Evolutionary conservation across 108 stramenopile species (phyloP).

Genomic region (Cafeteria roenbergensis): DNA sequence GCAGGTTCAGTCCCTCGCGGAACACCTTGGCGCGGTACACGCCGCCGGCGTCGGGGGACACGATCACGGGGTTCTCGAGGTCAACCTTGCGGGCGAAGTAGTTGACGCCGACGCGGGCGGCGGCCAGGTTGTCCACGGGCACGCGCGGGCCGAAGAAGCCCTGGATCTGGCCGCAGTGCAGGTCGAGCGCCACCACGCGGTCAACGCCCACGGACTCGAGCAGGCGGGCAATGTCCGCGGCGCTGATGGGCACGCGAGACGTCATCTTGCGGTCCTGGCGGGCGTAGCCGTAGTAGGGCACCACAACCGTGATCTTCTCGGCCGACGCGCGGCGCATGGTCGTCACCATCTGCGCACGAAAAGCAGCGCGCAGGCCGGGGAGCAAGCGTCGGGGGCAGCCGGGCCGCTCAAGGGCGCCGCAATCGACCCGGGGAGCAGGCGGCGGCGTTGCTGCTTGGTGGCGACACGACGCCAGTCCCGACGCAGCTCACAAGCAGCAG

Average conservation of each 20-base stretch:
- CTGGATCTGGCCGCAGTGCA: constrained; percentile 99
- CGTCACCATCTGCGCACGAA: constrained; percentile 16
- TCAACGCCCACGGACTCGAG: constrained; percentile 98
- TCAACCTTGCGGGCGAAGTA: constrained; percentile 90
- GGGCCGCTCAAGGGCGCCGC: too few relatives aligned
- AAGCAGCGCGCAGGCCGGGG: too few relatives aligned
- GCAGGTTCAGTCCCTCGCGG: constrained; percentile 56
- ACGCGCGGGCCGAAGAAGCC: constrained; percentile 73
- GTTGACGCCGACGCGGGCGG: constrained; percentile 87
- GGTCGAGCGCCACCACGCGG: constrained; percentile 93
- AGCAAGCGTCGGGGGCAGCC: too few relatives aligned
- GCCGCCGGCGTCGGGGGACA: constrained; percentile 97
- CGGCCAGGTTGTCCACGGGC: constrained; percentile 96
- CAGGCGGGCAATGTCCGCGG: constrained; percentile 94
- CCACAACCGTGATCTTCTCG: constrained; percentile 24
- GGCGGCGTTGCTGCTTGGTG: too few relatives aligned
- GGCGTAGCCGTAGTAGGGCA: constrained; percentile 65
- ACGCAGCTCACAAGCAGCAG: too few relatives aligned
- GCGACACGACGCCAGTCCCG: too few relatives aligned
- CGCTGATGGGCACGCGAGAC: constrained; percentile 94
- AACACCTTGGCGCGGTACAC: constrained; percentile 99
- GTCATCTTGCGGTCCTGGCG: constrained; percentile 98
- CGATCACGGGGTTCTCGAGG: constrained; percentile 92
- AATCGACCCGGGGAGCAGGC: too few relatives aligned
- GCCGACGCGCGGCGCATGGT: constrained; percentile 11